Evolutionary conservation across 441 rosid genomes (phyloP).

Genomic region (Populus trichocarpa): DNA sequence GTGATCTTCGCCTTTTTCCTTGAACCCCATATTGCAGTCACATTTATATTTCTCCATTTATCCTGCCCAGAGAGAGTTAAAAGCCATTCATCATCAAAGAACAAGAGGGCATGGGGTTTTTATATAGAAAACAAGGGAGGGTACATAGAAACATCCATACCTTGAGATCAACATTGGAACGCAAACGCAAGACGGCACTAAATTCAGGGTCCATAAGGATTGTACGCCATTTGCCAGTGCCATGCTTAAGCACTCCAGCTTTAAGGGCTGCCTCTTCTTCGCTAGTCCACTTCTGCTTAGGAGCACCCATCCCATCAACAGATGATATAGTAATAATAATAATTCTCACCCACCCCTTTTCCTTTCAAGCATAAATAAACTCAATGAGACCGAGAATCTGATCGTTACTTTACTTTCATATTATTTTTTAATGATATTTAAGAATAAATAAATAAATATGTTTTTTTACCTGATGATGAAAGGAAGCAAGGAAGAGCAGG

Average conservation of each 20-base stretch:
- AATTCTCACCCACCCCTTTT: no score
- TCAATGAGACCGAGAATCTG: neutral
- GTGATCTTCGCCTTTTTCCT: constrained; percentile 79
- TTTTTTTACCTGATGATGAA: no score
- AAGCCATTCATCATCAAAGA: neutral
- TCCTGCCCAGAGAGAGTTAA: constrained; percentile 44
- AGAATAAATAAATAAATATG: neutral
- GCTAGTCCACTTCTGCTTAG: constrained; percentile 94
- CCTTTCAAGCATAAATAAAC: neutral
- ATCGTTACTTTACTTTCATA: neutral
- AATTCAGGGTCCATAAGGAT: constrained; percentile 92
- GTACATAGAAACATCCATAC: constrained; percentile 27
- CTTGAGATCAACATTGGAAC: constrained; percentile 97
- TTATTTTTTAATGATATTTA: neutral
- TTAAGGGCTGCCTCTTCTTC: constrained; percentile 93
- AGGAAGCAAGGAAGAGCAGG: no score
- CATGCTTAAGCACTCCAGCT: constrained; percentile 90
- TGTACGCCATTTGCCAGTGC: constrained; percentile 98
- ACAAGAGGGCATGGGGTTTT: neutral
- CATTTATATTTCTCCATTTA: constrained; percentile 98
- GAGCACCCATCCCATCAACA: constrained; percentile 94
- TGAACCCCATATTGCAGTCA: constrained; percentile 89
- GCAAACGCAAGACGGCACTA: constrained; percentile 63
- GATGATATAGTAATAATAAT: neutral
- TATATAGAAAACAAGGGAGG: neutral